phyloP scores from a whole-genome alignment of 202 grass and related monocot genomes.

The Zizania palustris region DNA sequence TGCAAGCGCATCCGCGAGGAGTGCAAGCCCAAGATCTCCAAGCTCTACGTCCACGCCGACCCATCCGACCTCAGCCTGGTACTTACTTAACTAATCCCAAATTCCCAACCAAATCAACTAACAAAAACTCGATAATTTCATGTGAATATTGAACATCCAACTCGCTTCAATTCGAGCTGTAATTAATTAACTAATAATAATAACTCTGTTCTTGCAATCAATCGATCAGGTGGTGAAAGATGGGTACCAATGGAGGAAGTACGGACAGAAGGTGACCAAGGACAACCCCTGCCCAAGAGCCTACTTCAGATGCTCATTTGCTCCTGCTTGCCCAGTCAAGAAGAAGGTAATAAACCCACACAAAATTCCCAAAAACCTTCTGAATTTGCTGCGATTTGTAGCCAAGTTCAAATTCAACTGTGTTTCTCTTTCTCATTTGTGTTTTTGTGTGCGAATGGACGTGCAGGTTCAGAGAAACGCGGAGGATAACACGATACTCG shows the following conservation, averaged over 20 bases:
- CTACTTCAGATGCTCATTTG: conserved; percentile 29
- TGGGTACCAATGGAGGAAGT: conserved; percentile 41
- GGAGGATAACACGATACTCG: conserved; percentile 68
- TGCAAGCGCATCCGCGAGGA: conserved; percentile 73
- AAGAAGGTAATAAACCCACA: conserved; percentile 64
- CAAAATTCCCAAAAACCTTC: background rate
- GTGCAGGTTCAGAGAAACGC: conserved; percentile 69
- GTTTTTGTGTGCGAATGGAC: too few species aligned
- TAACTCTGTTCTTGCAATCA: too few species aligned
- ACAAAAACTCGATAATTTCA: too few species aligned
- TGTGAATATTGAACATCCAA: background rate
- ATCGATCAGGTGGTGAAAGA: too few species aligned
- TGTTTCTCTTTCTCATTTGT: background rate
- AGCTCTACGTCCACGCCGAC: conserved; percentile 64
- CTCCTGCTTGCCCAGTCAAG: conserved; percentile 72
- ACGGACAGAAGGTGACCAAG: conserved; percentile 37
- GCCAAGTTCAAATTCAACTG: background rate
- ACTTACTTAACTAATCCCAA: background rate
- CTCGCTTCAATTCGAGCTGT: too few species aligned
- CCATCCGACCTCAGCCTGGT: conserved; percentile 76
- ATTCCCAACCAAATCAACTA: too few species aligned
- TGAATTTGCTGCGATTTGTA: background rate
- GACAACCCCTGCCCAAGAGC: background rate
- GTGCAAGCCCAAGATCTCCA: conserved; percentile 65
- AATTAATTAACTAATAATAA: too few species aligned